These are phyloP conservation scores for Cubamyces sp. DNA, from an alignment of 768 basidiomycete genomes.

Conservation along the genomic window DNA sequence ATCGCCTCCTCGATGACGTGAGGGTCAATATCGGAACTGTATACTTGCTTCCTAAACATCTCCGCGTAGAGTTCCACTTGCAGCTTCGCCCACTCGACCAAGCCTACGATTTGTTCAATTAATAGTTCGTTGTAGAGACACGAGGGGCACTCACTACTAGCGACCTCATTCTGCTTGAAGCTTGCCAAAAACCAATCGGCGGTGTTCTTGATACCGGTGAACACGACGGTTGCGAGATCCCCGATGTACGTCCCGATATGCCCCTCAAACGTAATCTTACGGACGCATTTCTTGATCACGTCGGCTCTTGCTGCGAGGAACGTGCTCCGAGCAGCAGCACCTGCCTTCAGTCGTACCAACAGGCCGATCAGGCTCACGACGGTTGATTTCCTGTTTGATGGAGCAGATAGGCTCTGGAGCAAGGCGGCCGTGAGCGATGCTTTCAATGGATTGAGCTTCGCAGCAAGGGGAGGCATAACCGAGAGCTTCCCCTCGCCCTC, in stretches of 20 bases:
- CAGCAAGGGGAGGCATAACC: constrained; percentile 53
- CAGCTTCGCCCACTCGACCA: constrained; percentile 91
- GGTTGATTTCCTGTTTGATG: constrained; percentile 75
- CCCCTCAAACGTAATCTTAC: constrained; percentile 90
- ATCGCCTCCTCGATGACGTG: constrained; percentile 78
- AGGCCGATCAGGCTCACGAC: constrained; percentile 74
- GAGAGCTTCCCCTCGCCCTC: constrained; percentile 71
- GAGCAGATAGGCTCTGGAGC: constrained; percentile 71
- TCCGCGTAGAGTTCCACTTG: constrained; percentile 83
- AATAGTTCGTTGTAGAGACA: not conserved
- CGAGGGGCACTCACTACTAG: constrained; percentile 68
- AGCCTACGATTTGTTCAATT: constrained; percentile 52
- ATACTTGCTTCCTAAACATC: constrained; percentile 90
- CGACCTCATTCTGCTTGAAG: constrained; percentile 93
- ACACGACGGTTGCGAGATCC: constrained; percentile 86
- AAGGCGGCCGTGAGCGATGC: constrained; percentile 70
- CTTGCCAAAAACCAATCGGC: constrained; percentile 97
- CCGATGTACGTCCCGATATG: constrained; percentile 84
- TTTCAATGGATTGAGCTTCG: constrained; percentile 69
- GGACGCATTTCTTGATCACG: constrained; percentile 74
- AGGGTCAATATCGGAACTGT: constrained; percentile 75
- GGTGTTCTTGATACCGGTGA: constrained; percentile 95
- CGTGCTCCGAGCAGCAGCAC: constrained; percentile 76
- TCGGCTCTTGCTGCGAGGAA: constrained; percentile 81
- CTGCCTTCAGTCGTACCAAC: constrained; percentile 75